Base-by-base conservation (phyloP, 192 early-diverging fungal genomes). In the Mycoemilia scoparia region DNA sequence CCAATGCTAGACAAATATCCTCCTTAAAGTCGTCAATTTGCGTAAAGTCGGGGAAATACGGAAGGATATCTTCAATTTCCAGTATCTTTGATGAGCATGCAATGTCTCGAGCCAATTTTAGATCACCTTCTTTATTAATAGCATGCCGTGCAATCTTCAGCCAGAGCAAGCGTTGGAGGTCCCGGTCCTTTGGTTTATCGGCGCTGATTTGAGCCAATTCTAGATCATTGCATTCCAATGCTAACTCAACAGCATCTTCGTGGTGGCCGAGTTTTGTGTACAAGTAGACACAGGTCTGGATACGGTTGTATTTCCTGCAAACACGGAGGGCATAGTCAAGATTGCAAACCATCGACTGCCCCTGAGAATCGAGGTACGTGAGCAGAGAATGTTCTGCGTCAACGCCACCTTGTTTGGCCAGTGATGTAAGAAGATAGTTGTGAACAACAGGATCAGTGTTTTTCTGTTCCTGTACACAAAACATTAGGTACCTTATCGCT, bases 1-100 rank as follows among this genome's bases (percentile, higher is more conserved):
- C 83, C 7, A 99, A 60, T 4, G 92, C 90, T 4, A 60, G 37
- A 48, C 79, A 85, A 11, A 99, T 80, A 36, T 99, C 95, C 21
- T 86, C 79, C 58, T 96, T 96, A 57, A 99, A 92, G 47, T 95
- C 82, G 44, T 99, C 86, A 49, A 99, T 96, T 0, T 84, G 65
- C 1, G 89, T 82, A 63, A 96, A 95, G 43, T 95, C 95, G 0
- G 91, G 95, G 51, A 99, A 99, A 46, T 81, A 90, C 1, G 84
- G 87, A 36, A 99, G 57, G 34, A 99, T 82, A 54, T 99, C 88
- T 49, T 92, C 89, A 29, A 99, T 83, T 33, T 83, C 85, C 19
- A 90, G 45, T 13, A 50, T 41, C 24, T 89, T 78, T 12, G 80
- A 77, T 29, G 78, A 65, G 27, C 71, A 69, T 35, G 90, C 50